These are phyloP conservation scores for Dendrobium nobile DNA, from an alignment of 106 monocot genomes.

Conservation along the genomic window DNA sequence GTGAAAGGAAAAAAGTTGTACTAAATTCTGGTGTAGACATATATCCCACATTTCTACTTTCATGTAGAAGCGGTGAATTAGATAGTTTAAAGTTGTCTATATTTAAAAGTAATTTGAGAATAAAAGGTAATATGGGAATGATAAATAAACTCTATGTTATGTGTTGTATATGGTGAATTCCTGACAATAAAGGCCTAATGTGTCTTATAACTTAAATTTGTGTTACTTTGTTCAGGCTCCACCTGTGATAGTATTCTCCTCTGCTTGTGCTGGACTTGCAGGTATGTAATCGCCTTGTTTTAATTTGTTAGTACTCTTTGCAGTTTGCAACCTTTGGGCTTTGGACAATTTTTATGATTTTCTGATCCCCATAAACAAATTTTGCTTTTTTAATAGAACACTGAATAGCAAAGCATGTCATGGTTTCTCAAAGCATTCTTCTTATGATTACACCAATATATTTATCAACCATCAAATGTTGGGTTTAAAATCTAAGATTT, in stretches of 20 bases:
- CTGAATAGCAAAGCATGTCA: too few species aligned
- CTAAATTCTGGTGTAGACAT: too few species aligned
- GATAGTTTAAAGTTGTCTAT: background rate
- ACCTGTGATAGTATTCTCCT: constrained; percentile 24
- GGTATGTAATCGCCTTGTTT: constrained; percentile 1
- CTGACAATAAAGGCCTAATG: background rate
- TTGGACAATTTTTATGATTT: background rate
- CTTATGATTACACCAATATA: background rate
- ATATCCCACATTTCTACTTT: background rate
- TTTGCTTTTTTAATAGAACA: background rate
- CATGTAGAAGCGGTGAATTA: background rate
- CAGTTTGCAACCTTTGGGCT: background rate
- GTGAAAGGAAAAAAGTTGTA: too few species aligned
- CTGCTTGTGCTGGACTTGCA: constrained; percentile 28
- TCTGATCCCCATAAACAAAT: background rate
- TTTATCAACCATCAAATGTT: too few species aligned
- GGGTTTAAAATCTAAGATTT: too few species aligned
- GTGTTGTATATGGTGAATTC: background rate
- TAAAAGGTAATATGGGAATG: background rate
- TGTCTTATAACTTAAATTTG: background rate
- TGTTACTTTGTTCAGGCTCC: constrained; percentile 15
- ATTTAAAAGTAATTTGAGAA: background rate
- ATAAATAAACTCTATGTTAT: background rate
- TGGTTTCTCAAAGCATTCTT: too few species aligned
- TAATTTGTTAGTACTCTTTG: background rate